Conservation (phyloP, 129 eudicot species). For the Pulicaria dysenterica region DNA sequence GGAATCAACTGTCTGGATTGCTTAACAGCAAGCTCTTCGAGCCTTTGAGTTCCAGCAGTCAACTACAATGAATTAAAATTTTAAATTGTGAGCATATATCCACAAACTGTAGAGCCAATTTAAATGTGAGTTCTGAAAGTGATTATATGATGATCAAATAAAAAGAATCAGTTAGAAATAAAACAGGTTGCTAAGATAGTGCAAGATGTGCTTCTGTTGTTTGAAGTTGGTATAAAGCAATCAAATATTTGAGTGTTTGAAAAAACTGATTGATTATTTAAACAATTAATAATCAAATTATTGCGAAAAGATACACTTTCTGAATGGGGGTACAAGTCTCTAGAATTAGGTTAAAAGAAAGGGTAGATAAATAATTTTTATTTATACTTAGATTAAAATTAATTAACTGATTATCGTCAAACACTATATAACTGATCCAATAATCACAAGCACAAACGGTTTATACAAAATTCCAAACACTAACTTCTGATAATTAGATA, state of each 20-base stretch:
- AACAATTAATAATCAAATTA: neutral
- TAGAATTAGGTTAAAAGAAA: too few relatives aligned
- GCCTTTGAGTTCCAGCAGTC: constrained; percentile 69
- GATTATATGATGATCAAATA: neutral
- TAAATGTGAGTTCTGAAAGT: constrained; percentile 4
- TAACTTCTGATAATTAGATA: neutral
- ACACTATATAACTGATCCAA: too few relatives aligned
- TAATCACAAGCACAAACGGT: too few relatives aligned
- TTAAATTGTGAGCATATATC: constrained; percentile 14
- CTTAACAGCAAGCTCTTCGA: constrained; percentile 82
- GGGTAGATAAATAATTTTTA: too few relatives aligned
- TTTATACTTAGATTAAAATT: neutral
- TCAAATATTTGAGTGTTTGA: neutral
- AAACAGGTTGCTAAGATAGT: neutral
- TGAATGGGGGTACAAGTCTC: too few relatives aligned
- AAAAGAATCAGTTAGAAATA: neutral
- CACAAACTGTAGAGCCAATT: neutral
- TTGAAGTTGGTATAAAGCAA: too few relatives aligned
- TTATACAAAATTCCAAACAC: too few relatives aligned
- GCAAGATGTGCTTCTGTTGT: neutral
- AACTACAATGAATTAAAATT: constrained; percentile 38
- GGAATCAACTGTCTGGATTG: constrained; percentile 90
- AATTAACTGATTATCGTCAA: too few relatives aligned
- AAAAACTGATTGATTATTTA: neutral
- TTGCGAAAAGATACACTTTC: too few relatives aligned